A percentile compares a stretch with the other conserved stretches of the same genome.
phyloP scores from a whole-genome alignment of 1,284 basidiomycete species.

The Naganishia sp. region DNA sequence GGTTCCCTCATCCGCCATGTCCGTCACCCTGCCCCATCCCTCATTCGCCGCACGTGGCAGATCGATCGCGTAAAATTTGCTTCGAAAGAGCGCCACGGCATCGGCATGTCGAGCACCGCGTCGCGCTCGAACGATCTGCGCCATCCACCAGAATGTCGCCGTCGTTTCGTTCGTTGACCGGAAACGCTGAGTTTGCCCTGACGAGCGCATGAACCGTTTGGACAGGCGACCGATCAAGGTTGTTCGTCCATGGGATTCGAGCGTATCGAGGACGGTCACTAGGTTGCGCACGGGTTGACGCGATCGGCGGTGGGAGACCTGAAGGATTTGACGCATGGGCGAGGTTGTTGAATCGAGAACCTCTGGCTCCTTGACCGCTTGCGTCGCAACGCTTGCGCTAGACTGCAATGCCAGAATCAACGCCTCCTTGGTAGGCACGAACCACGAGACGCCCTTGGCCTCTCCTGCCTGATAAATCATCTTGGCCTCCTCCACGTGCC shows the following conservation, averaged over 20 bases:
- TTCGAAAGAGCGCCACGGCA: constrained; percentile 7
- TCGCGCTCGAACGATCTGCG: constrained; percentile 5
- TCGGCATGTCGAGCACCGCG: constrained; percentile 3
- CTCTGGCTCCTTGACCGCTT: not conserved
- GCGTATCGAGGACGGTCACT: not conserved
- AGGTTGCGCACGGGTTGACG: constrained; percentile 7
- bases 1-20: not conserved
- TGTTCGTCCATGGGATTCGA: constrained; percentile 13
- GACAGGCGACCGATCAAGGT: constrained; percentile 14
- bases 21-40: not conserved
- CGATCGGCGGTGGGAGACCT: constrained; percentile 11
- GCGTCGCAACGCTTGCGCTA: no score
- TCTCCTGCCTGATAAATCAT: constrained; percentile 24
- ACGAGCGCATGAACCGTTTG: constrained; percentile 7
- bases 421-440: constrained; percentile 11
- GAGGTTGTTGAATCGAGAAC: not conserved
- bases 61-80: constrained; percentile 10
- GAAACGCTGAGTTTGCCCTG: not conserved
- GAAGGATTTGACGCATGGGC: constrained; percentile 1
- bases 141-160: constrained; percentile 24
- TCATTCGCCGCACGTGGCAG: not conserved
- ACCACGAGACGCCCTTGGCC: constrained; percentile 10
- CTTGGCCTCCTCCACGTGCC: constrained; percentile 9
- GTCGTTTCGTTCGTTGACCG: constrained; percentile 12
- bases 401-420: constrained; percentile 10